phyloP scores from a whole-genome alignment of 495 filamentous ascomycete genomes.

The Hypoxylon fragiforme region DNA sequence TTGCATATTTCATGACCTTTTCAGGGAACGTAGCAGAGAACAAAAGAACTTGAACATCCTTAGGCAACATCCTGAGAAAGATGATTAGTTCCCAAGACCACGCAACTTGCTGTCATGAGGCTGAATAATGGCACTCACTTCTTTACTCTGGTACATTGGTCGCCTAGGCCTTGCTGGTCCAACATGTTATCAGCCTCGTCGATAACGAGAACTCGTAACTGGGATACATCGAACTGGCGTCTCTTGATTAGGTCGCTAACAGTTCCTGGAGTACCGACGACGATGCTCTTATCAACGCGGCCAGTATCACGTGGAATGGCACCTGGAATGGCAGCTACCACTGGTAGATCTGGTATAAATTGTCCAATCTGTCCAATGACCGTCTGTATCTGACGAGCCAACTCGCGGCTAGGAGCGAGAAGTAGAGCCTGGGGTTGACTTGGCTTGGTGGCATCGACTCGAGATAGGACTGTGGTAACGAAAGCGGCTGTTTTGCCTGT shows the following conservation, averaged over 20 bases:
- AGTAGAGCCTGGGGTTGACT: slow-evolving; percentile 80
- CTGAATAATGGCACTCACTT: slow-evolving; percentile 53
- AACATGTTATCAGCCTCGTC: slow-evolving; percentile 97
- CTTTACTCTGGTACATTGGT: slow-evolving; percentile 91
- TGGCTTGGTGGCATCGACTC: slow-evolving; percentile 71
- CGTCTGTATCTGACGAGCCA: slow-evolving; percentile 90
- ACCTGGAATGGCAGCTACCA: slow-evolving; percentile 79
- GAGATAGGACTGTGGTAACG: slow-evolving; percentile 83
- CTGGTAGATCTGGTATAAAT: slow-evolving; percentile 70
- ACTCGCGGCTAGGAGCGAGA: slow-evolving; percentile 89
- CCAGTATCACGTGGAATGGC: slow-evolving; percentile 64
- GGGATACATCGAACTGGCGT: slow-evolving; percentile 63
- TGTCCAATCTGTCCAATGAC: slow-evolving; percentile 81
- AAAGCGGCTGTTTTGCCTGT: slow-evolving; percentile 99
- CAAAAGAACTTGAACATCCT: slow-evolving; percentile 77
- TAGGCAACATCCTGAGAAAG: slow-evolving; percentile 64
- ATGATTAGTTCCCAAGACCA: slow-evolving; percentile 26
- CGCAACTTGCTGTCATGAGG: not conserved
- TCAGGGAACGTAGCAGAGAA: slow-evolving; percentile 97
- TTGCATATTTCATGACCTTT: slow-evolving; percentile 77
- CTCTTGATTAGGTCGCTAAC: slow-evolving; percentile 82
- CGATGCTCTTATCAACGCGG: slow-evolving; percentile 68
- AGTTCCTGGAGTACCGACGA: slow-evolving; percentile 94
- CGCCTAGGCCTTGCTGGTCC: slow-evolving; percentile 90
- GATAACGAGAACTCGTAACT: slow-evolving; percentile 77